Base-by-base conservation (phyloP, 441 rosid genomes). In the Melastoma candidum region DNA sequence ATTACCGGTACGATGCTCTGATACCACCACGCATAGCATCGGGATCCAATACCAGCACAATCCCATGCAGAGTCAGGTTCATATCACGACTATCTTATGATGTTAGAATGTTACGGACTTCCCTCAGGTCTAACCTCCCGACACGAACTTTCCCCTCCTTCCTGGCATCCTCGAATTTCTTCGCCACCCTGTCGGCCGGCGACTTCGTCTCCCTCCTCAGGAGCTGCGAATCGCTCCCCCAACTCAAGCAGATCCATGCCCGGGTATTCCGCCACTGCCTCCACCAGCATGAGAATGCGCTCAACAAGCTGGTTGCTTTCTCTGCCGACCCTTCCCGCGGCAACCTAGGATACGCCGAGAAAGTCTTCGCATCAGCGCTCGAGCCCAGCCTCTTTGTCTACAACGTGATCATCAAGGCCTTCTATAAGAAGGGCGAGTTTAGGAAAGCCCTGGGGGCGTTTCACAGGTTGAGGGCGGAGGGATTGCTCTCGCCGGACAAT, bases 391-490 rank as follows among this genome's bases (percentile, higher is more conserved):
- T 81, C 44, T 44, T 81, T 3, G 54, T 57, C 3, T 72, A 75
- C 60, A 81, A 81, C 58, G 63, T 69, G 48, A 51, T 81, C 71
- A 73, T 81, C 57, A 84, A 75, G 75, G 82, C 79, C 4, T 63
- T 71, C 50, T 72, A 69, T 0, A 83, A 76, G 57, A 39, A 49
- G n/a, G 79, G 75, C 12, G 44, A 53, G 24, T 68, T 59, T 24
- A 58, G 57, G 36, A 71, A 63, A 57, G 71, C 69, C 11, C 67
- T 79, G 29, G 32, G 64, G 52, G 58, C 77, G 49, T 79, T 79
- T 54, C 44, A 36, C 51, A 61, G 71, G 48, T 50, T 82, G 51
- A 73, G 84, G 60, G 69, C 57, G 47, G 57, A 61, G 17, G 79
- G 84, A 7, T 29, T 7, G n/a, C 48, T 81, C 53, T 63, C 65